Evolutionary conservation across 2,329 filamentous ascomycete genomes (phyloP).

Genomic region (Trichoderma sp.): DNA sequence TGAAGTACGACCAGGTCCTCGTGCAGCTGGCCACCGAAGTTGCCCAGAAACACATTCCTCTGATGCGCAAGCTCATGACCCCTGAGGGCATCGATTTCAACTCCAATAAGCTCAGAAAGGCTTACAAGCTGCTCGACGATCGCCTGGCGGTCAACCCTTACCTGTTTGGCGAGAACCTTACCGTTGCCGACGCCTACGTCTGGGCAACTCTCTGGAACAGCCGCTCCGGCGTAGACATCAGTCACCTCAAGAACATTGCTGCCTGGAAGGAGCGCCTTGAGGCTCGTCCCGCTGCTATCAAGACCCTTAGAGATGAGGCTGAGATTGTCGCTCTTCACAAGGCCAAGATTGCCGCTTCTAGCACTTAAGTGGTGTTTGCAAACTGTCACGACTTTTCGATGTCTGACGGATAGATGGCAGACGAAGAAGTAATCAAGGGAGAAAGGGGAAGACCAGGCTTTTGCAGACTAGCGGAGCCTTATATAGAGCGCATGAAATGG

Average conservation of each 20-base stretch:
- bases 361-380: background rate
- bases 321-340: conserved; percentile 7
- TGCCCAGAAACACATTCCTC: conserved; percentile 16
- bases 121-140: conserved; percentile 11
- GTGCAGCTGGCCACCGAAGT: conserved; percentile 13
- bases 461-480: background rate
- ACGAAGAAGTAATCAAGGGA: background rate
- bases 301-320: background rate
- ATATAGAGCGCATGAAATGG: background rate
- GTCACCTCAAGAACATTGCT: background rate
- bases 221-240: conserved; percentile 5
- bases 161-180: background rate
- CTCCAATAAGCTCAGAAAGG: conserved; percentile 4
- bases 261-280: conserved; percentile 9
- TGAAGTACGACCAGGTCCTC: conserved; percentile 15
- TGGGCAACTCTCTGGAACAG: conserved; percentile 20
- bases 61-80: conserved; percentile 23
- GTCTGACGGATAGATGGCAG: too few relatives aligned
- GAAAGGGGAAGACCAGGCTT: background rate
- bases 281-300: conserved; percentile 3
- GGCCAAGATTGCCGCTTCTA: background rate
- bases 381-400: too few relatives aligned
- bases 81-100: conserved; percentile 2
- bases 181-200: conserved; percentile 17
- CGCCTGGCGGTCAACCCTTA: background rate